Base-by-base conservation (phyloP, 257 asterid genomes). In the Gynochthodes officinalis region DNA sequence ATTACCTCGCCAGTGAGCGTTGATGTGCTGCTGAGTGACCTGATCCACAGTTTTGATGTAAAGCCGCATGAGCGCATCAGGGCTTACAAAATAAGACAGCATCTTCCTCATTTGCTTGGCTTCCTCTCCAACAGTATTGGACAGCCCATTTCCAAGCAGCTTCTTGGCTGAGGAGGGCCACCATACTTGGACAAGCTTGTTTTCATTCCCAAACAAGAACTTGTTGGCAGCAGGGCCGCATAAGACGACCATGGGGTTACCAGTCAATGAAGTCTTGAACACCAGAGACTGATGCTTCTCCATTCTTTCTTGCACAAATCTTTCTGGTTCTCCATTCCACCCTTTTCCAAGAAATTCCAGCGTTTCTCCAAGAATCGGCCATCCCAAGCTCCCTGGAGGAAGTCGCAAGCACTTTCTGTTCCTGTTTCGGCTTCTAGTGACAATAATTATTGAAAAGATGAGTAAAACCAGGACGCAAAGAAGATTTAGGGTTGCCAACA, bases 161-260 rank as follows among this genome's bases (percentile, higher is more conserved):
- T 75, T 75, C 68, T 84, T 73, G 44, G 72, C 83, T 1, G 90
- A 83, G 48, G 80, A 60, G 0, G 97, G 96, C 92, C 96, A 88
- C 96, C 96, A 92, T 5, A 78, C 79, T 0, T 80, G 83, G 37
- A 92, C 91, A 57, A 80, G 75, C 78, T 89, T 91, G 74, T 88
- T 89, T 32, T 83, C 90, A 10, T 88, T 91, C 48, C 87, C 83
- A 76, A 89, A 91, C 79, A 91, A 68, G 69, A 89, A 86, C 39
- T 88, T 91, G 59, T 91, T 79, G 28, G 82, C 92, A 0, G 76
- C 76, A 0, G 89, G 70, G 9, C 92, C 90, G 40, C 80, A 79
- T 4, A 88, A 13, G 35, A 88, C 86, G 4, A 60, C 91, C 32
- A 82, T 52, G 0, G 70, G 46, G 63, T 81, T 80, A 3, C 91